Evolutionary conservation across 768 basidiomycete genomes (phyloP), one percentile per base, ranked within the genome.

Genomic region (Lyophyllum atratum): DNA sequence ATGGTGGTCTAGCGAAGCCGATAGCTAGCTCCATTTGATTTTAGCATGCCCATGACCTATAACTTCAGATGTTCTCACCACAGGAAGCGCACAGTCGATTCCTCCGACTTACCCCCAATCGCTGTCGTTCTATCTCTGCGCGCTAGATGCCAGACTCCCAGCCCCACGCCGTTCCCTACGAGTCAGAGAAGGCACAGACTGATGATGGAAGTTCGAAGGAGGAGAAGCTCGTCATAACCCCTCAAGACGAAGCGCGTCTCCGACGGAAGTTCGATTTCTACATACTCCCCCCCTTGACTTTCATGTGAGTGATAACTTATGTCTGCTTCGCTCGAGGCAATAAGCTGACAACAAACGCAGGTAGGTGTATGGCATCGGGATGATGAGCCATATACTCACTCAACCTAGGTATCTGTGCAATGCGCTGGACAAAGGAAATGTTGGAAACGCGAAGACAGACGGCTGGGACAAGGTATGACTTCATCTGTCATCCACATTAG

Each of bases 391-490:
- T 11, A 21, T 45, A 12, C 14, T 55, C 11, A 43, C 28, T 22
- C 12, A 39, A 19, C 12, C 6, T 37, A 79, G 78, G 78, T 80
- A 81, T 59, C 67, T 81, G 11, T 78, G 75, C 56, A 81, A 81
- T 64, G 79, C 78, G 0, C 63, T 79, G 26, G 79, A 80, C 60
- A 81, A 80, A 65, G 78, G 80, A 3, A 81, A 80, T 54, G 74
- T 82, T 1, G 77, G 75, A 7, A 83, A 83, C 62, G 81, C 81
- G 5, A 80, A 83, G 57, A 82, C 81, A 2, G 80, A 73, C 51
- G 75, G 76, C 7, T 80, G 80, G 76, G 80, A 79, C 57, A 77
- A 74, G 64, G 81, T 76, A 53, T 51, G 58, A 40, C 46, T 10
- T 28, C 45, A 19, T n/a, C 19, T 31, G 31, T 22, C 34, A 42